A percentile compares a stretch with the other conserved stretches of the same genome.
phyloP scores from a whole-genome alignment of 192 early-diverging fungal genomes.

The Paraglomus brasilianum region DNA sequence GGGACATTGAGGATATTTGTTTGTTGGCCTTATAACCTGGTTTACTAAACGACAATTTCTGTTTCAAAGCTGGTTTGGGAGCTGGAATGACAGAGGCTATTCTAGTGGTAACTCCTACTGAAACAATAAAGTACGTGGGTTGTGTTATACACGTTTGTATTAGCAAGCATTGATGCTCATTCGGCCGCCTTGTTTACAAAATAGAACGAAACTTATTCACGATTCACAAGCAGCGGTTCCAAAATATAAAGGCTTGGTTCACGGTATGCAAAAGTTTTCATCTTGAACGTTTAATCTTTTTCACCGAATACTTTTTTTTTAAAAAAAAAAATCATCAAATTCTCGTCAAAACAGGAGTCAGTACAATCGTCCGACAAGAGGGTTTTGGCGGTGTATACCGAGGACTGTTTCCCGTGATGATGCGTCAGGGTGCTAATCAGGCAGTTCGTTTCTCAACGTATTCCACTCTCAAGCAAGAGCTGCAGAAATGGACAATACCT shows the following conservation, averaged over 20 bases:
- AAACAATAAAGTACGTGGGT: slow-evolving; percentile 82
- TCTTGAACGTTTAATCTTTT: neutral
- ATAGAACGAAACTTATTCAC: slow-evolving; percentile 90
- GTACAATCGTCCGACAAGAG: slow-evolving; percentile 62
- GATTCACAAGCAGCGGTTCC: slow-evolving; percentile 76
- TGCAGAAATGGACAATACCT: slow-evolving; percentile 38
- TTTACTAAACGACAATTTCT: neutral
- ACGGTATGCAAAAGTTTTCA: slow-evolving; percentile 51
- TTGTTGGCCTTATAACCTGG: neutral
- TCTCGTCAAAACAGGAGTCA: slow-evolving; percentile 34
- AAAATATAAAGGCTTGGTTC: slow-evolving; percentile 74
- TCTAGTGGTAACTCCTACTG: slow-evolving; percentile 87
- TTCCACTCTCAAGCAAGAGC: slow-evolving; percentile 62
- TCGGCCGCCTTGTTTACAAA: neutral
- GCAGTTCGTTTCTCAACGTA: slow-evolving; percentile 91
- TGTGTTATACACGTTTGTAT: neutral
- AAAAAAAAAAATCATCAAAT: slow-evolving; percentile 1
- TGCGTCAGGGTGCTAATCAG: slow-evolving; percentile 92
- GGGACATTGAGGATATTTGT: neutral
- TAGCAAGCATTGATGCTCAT: neutral
- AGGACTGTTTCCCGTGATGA: slow-evolving; percentile 88
- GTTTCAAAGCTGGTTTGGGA: slow-evolving; percentile 66
- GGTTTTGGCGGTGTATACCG: slow-evolving; percentile 86
- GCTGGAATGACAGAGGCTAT: slow-evolving; percentile 89
- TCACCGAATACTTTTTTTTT: neutral